Conservation (phyloP, 2,329 filamentous ascomycete species). For the Fusarium albidum region DNA sequence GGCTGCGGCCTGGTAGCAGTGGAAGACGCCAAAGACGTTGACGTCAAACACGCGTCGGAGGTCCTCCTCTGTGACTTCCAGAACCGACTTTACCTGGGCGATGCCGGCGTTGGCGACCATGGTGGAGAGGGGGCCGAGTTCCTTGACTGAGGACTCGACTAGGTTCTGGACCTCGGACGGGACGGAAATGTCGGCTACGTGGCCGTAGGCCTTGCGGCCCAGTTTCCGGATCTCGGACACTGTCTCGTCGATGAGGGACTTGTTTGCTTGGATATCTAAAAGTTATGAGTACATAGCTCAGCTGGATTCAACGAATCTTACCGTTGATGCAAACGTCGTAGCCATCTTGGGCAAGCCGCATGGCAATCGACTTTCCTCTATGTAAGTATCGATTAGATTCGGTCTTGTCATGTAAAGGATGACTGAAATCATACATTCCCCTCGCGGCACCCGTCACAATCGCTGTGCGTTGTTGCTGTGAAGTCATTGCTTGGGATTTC, state of each 20-base stretch:
- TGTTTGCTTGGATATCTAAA: slow-evolving; percentile 12
- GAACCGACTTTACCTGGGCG: slow-evolving; percentile 61
- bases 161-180: slow-evolving; percentile 58
- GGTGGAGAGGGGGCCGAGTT: slow-evolving; percentile 59
- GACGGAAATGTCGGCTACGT: slow-evolving; percentile 69
- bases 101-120: slow-evolving; percentile 70
- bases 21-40: slow-evolving; percentile 71
- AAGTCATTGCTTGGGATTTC: background rate
- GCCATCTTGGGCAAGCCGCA: slow-evolving; percentile 70
- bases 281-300: too few species aligned
- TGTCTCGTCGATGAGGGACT: slow-evolving; percentile 58
- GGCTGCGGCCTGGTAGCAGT: slow-evolving; percentile 70
- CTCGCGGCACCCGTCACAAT: slow-evolving; percentile 1
- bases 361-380: slow-evolving; percentile 69
- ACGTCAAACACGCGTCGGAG: slow-evolving; percentile 68
- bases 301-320: too few species aligned
- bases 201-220: slow-evolving; percentile 61
- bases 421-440: background rate
- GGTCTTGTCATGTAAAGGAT: slow-evolving; percentile 55
- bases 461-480: background rate
- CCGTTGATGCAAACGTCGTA: slow-evolving; percentile 67
- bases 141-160: slow-evolving; percentile 58
- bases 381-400: background rate
- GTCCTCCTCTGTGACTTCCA: slow-evolving; percentile 66
- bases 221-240: slow-evolving; percentile 60